Base-by-base conservation (phyloP, 495 filamentous ascomycete genomes). In the Cercophora samala region DNA sequence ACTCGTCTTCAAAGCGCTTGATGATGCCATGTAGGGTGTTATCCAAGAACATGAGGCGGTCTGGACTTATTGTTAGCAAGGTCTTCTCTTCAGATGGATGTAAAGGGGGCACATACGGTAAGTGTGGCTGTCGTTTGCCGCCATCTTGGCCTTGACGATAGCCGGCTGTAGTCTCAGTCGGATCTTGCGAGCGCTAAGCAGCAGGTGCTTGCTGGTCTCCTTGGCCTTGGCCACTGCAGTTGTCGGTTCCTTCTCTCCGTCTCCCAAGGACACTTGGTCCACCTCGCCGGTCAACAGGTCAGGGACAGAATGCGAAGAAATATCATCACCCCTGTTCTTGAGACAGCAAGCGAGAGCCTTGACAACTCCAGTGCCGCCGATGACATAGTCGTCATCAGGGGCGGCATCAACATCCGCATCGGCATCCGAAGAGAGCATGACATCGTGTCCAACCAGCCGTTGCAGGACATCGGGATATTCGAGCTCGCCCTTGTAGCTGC, bases 361-460 rank as follows among this genome's bases (percentile, higher is more conserved):
- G 42, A 97, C 95, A 0, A 99, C 91, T 67, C 94, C 95, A 0
- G 93, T 97, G 21, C 94, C 93, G 51, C 93, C 93, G 72, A 99
- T 93, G 52, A 98, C 92, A 77, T 98, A 97, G 73, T 97, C 92
- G 58, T 96, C 90, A 69, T 96, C 92, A 1, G 93, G 91, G 25
- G 92, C 90, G 19, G 87, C 84, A 4, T 90, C 89, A 64, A 89
- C 86, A 26, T 90, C 85, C 37, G 88, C 86, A 53, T 91, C 85
- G 62, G 82, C 37, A 77, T 83, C 66, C 77, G 80, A 32, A 17
- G 76, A 74, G 54, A 81, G 79, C 53, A 85, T 85, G 58, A 93
- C 86, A 60, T 92, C 91, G 56, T 84, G 79, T n/a, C 84, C 84
- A 42, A 87, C 79, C 53, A 87, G 78, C 66, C 86, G 82, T 60